Base-by-base conservation (phyloP, 352 stramenopile species). In the Globisporangium iwayamae region DNA sequence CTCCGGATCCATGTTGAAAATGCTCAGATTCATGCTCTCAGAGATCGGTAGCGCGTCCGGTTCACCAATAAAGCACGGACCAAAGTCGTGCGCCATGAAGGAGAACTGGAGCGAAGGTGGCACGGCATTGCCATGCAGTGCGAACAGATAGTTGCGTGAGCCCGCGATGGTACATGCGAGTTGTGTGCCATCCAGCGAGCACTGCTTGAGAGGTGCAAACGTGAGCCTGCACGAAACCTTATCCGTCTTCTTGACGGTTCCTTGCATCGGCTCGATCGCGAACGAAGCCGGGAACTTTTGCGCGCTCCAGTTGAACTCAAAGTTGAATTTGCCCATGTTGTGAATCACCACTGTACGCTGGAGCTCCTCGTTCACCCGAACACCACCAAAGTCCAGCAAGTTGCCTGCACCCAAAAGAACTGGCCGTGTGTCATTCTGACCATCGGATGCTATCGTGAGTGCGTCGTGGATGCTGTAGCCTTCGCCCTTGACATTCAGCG, bases 301-400 rank as follows among this genome's bases (percentile, higher is more conserved):
- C 45, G 80, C 68, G 58, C 59, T 87, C 82, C 92, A 97, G 30
- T 82, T 81, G 62, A 98, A 98, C 47, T 98, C 94, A 66, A 98
- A 98, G 68, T 97, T 98, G 70, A 98, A 98, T 64, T 98, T 98
- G 39, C 94, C 94, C 1, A 70, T 79, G 70, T 98, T 98, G 51
- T 92, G 73, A 51, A 98, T 91, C 43, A 84, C 73, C 3, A 98
- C 68, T 0, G 63, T 76, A 11, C 86, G 87, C 4, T 77, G 60
- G 1, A 77, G 66, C 64, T 77, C 76, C 52, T 97, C 90, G 59
- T 97, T 93, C 25, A 98, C 77, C 38, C 86, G 81, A 16, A 98
- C 87, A 8, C 67, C 60, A 1, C 93, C 91, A 79, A 98, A 98
- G 62, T 98, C 90, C n/a, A 96, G 45, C 18, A 77, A 34, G 58